Evolutionary conservation across 768 basidiomycete genomes (phyloP).

Genomic region (Chlorophyllum brunneum): DNA sequence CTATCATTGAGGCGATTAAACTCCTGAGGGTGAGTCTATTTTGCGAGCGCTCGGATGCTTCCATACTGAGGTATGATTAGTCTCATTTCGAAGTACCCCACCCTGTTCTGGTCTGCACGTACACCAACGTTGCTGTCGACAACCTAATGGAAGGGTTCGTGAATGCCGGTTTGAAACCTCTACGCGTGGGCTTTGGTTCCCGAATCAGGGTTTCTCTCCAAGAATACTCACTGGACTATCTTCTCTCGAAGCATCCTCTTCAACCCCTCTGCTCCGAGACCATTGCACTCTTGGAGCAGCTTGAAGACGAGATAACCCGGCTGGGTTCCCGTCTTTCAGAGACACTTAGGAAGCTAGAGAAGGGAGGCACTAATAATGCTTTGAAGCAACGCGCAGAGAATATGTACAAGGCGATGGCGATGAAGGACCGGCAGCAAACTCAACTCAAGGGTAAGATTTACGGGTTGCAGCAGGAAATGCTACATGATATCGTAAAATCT

Average conservation of each 20-base stretch:
- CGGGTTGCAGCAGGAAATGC: conserved; percentile 57
- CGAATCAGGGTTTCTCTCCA: conserved; percentile 54
- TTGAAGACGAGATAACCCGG: conserved; percentile 15
- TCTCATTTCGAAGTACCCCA: conserved; percentile 76
- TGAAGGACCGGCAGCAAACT: conserved; percentile 23
- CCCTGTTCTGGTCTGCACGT: conserved; percentile 89
- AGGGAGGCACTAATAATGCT: conserved; percentile 9
- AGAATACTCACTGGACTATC: conserved; percentile 58
- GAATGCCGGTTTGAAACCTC: conserved; percentile 57
- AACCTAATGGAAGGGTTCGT: conserved; percentile 79
- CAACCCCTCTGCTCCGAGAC: conserved; percentile 39
- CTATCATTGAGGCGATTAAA: conserved; percentile 81
- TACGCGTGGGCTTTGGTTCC: conserved; percentile 70
- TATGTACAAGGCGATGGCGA: conserved; percentile 28
- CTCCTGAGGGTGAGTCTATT: conserved; percentile 59
- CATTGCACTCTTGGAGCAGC: conserved; percentile 22
- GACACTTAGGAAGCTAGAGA: conserved; percentile 18
- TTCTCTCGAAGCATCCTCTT: conserved; percentile 59
- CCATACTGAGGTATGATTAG: conserved; percentile 29
- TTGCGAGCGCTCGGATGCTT: neutral
- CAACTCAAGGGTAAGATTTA: conserved; percentile 41
- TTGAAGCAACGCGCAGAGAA: conserved; percentile 23
- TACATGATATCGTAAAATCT: conserved; percentile 54
- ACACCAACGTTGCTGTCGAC: conserved; percentile 91
- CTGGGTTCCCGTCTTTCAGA: conserved; percentile 17